Base-by-base conservation (phyloP, 2,329 filamentous ascomycete species). In the Penicillium sp. region DNA sequence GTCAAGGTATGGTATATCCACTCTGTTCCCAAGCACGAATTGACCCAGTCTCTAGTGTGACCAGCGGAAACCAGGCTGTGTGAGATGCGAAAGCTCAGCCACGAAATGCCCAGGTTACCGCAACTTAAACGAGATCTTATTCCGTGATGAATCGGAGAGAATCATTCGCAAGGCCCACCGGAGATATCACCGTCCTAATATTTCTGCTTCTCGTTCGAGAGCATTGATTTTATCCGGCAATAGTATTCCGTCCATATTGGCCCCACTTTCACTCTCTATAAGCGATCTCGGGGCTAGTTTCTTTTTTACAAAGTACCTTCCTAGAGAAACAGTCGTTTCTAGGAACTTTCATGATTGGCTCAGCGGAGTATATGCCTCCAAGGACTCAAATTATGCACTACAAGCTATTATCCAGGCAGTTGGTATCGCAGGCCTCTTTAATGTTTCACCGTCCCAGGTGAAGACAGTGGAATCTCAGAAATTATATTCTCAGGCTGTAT, bases 231-330 rank as follows among this genome's bases (percentile, higher is more conserved):
- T 39, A 39, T 11, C 35, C n/a, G n/a, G 3, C 0, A 39, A 19
- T 39, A 1, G 14, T 11, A 11, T 19, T 9, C 14, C 24, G n/a
- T 16, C 6, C 22, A 33, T 49, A 4, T 24, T 19, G 13, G n/a
- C 27, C 16, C 22, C 31, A 14, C 48, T 43, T 26, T 27, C 35
- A 16, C 48, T 19, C 9, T 19, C 48, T 7, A 27, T 27, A 11
- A 39, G 14, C 4, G 33, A 50, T 3, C 48, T 50, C 4, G 33
- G 31, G 5, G 48, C 48, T 26, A n/a, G 22, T 39, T 50, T 50
- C 33, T 50, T 50, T 33, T 50, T 50, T 22, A 27, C 48, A 31
- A 50, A 50, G 19, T 50, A 50, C 35, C 48, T 50, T 11, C 48
- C 48, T 21, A 39, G 33, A 42, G 48, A 50, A 27, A 50, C 48